Conservation (phyloP, 1,139 yeast species). For the Candida sanyaensis region DNA sequence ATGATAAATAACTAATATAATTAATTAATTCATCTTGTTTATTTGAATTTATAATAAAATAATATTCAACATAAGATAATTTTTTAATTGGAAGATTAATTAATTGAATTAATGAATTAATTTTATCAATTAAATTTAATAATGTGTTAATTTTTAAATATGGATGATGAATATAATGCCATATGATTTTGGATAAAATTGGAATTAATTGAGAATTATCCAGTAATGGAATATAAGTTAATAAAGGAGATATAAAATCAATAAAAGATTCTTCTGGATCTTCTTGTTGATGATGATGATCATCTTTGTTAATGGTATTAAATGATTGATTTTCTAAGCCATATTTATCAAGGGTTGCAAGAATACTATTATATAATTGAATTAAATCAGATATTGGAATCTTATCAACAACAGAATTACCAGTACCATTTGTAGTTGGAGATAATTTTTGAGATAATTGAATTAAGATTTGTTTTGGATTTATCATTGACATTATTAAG, state of each 20-base stretch:
- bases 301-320: neutral
- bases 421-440: neutral
- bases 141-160: slow-evolving; percentile 5
- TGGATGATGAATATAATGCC: slow-evolving; percentile 12
- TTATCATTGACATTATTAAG: neutral
- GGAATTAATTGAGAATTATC: neutral
- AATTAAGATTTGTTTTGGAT: slow-evolving; percentile 1
- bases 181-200: slow-evolving; percentile 6
- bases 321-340: neutral
- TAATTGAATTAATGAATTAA: neutral
- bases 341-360: neutral
- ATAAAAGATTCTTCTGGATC: neutral
- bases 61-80: slow-evolving; percentile 7
- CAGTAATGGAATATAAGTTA: neutral
- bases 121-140: neutral
- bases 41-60: slow-evolving; percentile 6
- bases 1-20: slow-evolving; percentile 4
- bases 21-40: neutral
- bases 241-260: slow-evolving; percentile 9
- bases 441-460: slow-evolving; percentile 5
- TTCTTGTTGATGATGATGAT: neutral
- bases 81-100: neutral
- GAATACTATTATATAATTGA: slow-evolving; percentile 6
- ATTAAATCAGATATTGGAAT: slow-evolving; percentile 3
- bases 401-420: neutral